A percentile compares a stretch with the other conserved stretches of the same genome.
These are phyloP conservation scores for Sporothrix pseudoabietina DNA, from an alignment of 2,329 filamentous ascomycete genomes.

Conservation along the genomic window DNA sequence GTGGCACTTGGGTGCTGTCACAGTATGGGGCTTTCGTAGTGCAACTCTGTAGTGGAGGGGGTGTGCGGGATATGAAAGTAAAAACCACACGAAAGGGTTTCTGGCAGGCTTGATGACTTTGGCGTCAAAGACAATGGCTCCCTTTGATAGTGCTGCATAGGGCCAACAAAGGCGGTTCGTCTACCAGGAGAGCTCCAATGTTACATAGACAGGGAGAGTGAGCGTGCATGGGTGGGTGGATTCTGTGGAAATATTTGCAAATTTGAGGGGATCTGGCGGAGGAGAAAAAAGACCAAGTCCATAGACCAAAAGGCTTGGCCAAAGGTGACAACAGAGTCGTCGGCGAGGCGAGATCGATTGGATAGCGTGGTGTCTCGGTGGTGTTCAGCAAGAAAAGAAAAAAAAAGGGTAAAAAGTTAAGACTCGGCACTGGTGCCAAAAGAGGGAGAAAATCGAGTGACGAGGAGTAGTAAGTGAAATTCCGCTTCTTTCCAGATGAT, in stretches of 20 bases:
- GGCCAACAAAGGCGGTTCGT: background rate
- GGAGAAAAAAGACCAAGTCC: too few species aligned
- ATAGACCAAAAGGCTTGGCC: background rate
- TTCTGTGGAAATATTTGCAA: background rate
- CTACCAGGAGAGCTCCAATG: background rate
- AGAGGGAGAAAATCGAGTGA: background rate
- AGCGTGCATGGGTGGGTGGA: background rate
- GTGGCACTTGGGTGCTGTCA: background rate
- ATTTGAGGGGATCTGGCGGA: background rate
- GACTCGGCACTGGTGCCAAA: background rate
- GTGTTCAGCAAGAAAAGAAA: background rate
- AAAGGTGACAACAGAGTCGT: background rate
- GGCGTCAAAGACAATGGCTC: background rate
- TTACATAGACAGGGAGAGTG: background rate
- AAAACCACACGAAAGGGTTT: background rate
- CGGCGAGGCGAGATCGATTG: background rate
- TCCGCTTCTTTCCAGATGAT: background rate
- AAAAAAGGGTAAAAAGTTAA: background rate
- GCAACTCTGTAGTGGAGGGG: conserved; percentile 8
- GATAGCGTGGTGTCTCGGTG: background rate
- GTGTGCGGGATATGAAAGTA: background rate
- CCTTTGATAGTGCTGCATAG: background rate
- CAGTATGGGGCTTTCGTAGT: conserved; percentile 2
- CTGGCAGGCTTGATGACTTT: background rate
- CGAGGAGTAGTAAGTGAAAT: background rate